Evolutionary conservation across 192 early-diverging fungal species (phyloP).

Genomic region (Backusella luteola): DNA sequence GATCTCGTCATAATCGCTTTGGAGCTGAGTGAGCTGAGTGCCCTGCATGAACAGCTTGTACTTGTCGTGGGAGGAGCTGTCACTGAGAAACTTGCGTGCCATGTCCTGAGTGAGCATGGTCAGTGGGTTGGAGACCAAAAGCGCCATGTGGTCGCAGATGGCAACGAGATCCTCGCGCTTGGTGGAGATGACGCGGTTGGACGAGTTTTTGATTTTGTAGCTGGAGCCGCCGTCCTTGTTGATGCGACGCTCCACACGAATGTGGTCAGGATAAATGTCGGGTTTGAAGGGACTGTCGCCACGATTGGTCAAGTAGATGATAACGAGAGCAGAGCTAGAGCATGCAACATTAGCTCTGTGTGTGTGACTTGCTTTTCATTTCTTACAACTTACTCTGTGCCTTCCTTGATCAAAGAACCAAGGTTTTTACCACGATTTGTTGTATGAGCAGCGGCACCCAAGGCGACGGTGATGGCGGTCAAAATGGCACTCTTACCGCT

Average conservation of each 20-base stretch:
- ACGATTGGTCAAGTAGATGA: constrained; percentile 74
- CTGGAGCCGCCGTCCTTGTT: constrained; percentile 54
- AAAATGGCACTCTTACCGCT: constrained; percentile 98
- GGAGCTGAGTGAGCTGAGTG: constrained; percentile 80
- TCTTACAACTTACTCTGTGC: constrained; percentile 51
- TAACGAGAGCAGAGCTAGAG: constrained; percentile 60
- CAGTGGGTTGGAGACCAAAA: constrained; percentile 93
- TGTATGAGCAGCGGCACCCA: constrained; percentile 86
- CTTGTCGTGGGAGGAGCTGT: constrained; percentile 80
- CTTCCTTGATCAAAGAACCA: constrained; percentile 81
- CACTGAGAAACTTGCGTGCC: constrained; percentile 85
- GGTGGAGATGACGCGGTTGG: constrained; percentile 65
- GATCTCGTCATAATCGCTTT: constrained; percentile 65
- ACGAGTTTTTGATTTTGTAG: constrained; percentile 79
- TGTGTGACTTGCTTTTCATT: background rate
- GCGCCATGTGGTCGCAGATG: constrained; percentile 86
- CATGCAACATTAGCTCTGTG: background rate
- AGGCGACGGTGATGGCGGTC: constrained; percentile 85
- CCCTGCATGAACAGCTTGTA: constrained; percentile 92
- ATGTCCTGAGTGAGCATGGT: constrained; percentile 92
- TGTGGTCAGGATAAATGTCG: constrained; percentile 74
- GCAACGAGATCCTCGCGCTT: constrained; percentile 80
- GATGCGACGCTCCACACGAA: constrained; percentile 83
- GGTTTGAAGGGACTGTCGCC: constrained; percentile 84
- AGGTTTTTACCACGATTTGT: constrained; percentile 85